These are phyloP conservation scores for Cucurbita moschata DNA, from an alignment of 306 rosid genomes.

Conservation along the genomic window DNA sequence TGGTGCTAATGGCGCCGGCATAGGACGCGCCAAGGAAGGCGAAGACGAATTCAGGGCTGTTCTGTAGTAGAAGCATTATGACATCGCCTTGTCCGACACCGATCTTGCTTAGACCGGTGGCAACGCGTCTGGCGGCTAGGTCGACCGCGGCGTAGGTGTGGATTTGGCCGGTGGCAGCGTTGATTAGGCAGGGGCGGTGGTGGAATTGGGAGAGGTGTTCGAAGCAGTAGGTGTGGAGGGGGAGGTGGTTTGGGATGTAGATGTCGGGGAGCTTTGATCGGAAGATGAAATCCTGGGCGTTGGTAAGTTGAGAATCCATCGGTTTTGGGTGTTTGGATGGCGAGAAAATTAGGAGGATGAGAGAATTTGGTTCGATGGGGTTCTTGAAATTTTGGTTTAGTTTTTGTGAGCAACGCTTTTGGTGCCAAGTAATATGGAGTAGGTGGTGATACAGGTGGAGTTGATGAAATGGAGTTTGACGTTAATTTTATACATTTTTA, in stretches of 20 bases:
- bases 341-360: not conserved
- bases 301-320: not conserved
- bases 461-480: not conserved
- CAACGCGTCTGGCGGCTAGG: constrained; percentile 23
- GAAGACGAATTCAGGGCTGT: constrained; percentile 52
- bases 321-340: not conserved
- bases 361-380: not conserved
- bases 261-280: constrained; percentile 65
- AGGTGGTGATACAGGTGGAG: not conserved
- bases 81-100: constrained; percentile 40
- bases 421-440: not conserved
- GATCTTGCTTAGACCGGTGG: constrained; percentile 31
- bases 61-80: constrained; percentile 53
- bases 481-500: too few relatives aligned
- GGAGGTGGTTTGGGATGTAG: constrained; percentile 61
- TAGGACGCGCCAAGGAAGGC: constrained; percentile 50
- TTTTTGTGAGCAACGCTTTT: not conserved
- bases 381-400: not conserved
- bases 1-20: constrained; percentile 39
- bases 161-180: constrained; percentile 38
- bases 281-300: constrained; percentile 24
- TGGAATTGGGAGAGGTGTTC: constrained; percentile 19
- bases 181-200: constrained; percentile 49
- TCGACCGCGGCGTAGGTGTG: constrained; percentile 40
- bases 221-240: constrained; percentile 50